Evolutionary conservation across 371 early-diverging fungal genomes (phyloP), one percentile per base, ranked within the genome.

Genomic region (Lichtheimia corymbifera): DNA sequence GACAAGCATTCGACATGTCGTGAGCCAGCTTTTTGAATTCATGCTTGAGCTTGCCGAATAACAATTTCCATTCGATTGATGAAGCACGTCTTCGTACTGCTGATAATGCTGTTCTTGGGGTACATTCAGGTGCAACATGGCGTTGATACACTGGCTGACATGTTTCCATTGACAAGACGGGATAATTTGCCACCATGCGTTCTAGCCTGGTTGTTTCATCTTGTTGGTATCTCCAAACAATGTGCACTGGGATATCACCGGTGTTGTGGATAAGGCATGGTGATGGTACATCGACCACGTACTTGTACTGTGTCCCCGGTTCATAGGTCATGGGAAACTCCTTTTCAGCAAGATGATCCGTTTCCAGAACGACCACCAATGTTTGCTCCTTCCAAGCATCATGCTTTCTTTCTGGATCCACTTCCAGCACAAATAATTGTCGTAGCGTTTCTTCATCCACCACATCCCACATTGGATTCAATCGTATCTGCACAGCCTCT

Each of bases 231-330:
- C 47, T 12, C 50, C 52, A 51, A 20, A 50, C 14, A 17, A 63
- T 41, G 13, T 17, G 20, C 6, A 58, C 58, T n/a, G 14, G 30
- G 6, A 52, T 40, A 40, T 63, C 63, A 2, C 50, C 42, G 2
- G 35, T n/a, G 28, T 44, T 52, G 25, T 63, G 25, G 6, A 63
- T 35, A n/a, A 63, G 52, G n/a, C 63, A 63, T 6, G 63, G 58
- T n/a, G 63, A 63, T 15, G 63, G 63, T 15, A 63, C 53, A 24
- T 56, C 58, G 3, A 54, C 63, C n/a, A 24, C 24, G 43, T 57
- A 63, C 12, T 43, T 55, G 42, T 22, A 40, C 14, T 40, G 59
- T 14, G 53, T 30, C 1, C 40, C 40, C 17, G 53, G 53, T 35
- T 28, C 30, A 17, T 53, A 53, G 3, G 40, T 28, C 53, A 53